phyloP scores from a whole-genome alignment of 495 filamentous ascomycete species.

The Penicillium desertorum region DNA sequence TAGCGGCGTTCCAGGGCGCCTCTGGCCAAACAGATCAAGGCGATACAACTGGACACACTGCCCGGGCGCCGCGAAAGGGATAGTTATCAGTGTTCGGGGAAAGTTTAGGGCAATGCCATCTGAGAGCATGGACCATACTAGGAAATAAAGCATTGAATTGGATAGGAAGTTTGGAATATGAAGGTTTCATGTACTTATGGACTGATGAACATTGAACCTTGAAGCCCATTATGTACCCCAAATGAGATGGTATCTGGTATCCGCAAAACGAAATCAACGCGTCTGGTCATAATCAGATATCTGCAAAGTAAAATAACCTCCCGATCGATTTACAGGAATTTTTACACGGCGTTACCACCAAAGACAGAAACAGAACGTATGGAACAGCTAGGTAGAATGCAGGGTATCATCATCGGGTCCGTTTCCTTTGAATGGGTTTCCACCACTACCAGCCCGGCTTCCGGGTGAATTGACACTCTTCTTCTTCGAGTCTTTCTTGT shows the following conservation, averaged over 20 bases:
- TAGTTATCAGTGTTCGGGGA: not conserved
- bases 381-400: constrained; percentile 4
- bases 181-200: not conserved
- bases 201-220: constrained; percentile 1
- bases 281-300: constrained; percentile 1
- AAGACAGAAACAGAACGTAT: not conserved
- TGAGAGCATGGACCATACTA: not conserved
- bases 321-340: not conserved
- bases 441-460: constrained; percentile 26
- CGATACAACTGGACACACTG: constrained; percentile 1
- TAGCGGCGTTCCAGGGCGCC: constrained; percentile 10
- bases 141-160: not conserved
- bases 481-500: constrained; percentile 34
- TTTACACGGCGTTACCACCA: not conserved
- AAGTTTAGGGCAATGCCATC: not conserved
- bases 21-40: constrained; percentile 15
- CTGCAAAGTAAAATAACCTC: constrained; percentile 1
- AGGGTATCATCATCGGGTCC: not conserved
- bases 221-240: not conserved
- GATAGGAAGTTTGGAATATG: not conserved
- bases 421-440: constrained; percentile 4
- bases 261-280: not conserved
- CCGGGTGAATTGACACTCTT: constrained; percentile 23
- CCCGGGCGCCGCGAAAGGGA: constrained; percentile 7
- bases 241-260: constrained; percentile 8